Conservation (phyloP, 192 early-diverging fungal species). For the Obelidium mucronatum region DNA sequence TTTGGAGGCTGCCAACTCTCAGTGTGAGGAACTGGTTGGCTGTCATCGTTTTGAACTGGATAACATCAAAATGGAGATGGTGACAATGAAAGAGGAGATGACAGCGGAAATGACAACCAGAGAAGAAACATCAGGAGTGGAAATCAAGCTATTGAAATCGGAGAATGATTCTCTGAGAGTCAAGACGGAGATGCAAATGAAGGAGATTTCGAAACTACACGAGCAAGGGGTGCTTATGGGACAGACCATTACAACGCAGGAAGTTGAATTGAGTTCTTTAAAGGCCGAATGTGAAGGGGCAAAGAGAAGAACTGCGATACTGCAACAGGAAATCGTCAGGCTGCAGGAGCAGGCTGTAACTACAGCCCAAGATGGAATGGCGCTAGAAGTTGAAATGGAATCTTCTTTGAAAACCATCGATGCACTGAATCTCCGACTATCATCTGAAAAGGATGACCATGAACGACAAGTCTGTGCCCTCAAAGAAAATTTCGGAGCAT, state of each 20-base stretch:
- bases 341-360: neutral
- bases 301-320: neutral
- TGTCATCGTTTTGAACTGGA: neutral
- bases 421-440: neutral
- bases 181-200: neutral
- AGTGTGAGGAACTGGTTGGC: neutral
- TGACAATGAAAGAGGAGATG: neutral
- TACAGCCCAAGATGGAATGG: neutral
- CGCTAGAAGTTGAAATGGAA: neutral
- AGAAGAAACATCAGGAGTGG: neutral
- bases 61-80: neutral
- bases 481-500: neutral
- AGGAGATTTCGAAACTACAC: conserved; percentile 15
- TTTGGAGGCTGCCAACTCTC: neutral
- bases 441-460: neutral
- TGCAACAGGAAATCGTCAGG: neutral
- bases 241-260: neutral
- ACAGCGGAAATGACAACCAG: neutral
- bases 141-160: neutral
- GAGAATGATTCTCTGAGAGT: neutral
- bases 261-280: neutral
- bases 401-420: neutral
- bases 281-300: neutral
- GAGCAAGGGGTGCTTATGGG: neutral
- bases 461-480: neutral